Conservation (phyloP, 2,329 filamentous ascomycete species). For the Trichoderma sp. region DNA sequence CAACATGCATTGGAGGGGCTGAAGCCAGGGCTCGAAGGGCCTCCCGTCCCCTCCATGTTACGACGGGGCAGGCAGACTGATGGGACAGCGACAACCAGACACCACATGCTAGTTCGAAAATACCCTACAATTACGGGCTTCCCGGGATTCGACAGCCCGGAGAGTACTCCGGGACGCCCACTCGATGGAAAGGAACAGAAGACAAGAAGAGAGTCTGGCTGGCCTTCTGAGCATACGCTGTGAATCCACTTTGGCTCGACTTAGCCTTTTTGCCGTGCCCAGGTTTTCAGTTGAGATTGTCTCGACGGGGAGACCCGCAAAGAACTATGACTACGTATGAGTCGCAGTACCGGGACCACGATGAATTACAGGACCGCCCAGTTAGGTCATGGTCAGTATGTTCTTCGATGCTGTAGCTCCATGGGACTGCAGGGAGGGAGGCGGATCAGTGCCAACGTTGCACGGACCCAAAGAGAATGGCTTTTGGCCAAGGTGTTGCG, state of each 20-base stretch:
- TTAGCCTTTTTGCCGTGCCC: slow-evolving; percentile 18
- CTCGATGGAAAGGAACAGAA: background rate
- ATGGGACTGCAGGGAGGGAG: slow-evolving; percentile 3
- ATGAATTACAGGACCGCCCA: background rate
- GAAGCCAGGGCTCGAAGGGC: slow-evolving; percentile 1
- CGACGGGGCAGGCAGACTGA: background rate
- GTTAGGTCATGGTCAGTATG: background rate
- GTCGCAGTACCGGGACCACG: background rate
- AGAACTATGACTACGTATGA: background rate
- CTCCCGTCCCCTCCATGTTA: slow-evolving; percentile 2
- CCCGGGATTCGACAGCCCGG: background rate
- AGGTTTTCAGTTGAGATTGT: background rate
- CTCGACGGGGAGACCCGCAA: slow-evolving; percentile 1
- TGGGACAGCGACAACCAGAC: slow-evolving; percentile 6
- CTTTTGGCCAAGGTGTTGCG: background rate
- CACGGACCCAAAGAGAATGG: background rate
- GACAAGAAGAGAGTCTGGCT: background rate
- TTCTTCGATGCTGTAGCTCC: background rate
- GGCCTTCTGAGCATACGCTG: background rate
- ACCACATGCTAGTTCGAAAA: background rate
- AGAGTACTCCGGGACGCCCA: background rate
- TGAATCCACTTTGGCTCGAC: slow-evolving; percentile 6
- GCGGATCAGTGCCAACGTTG: background rate
- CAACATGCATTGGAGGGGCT: slow-evolving; percentile 20
- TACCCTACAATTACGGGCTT: background rate